Base-by-base conservation (phyloP, 176 grass and related monocot genomes). In the Otatea glauca region DNA sequence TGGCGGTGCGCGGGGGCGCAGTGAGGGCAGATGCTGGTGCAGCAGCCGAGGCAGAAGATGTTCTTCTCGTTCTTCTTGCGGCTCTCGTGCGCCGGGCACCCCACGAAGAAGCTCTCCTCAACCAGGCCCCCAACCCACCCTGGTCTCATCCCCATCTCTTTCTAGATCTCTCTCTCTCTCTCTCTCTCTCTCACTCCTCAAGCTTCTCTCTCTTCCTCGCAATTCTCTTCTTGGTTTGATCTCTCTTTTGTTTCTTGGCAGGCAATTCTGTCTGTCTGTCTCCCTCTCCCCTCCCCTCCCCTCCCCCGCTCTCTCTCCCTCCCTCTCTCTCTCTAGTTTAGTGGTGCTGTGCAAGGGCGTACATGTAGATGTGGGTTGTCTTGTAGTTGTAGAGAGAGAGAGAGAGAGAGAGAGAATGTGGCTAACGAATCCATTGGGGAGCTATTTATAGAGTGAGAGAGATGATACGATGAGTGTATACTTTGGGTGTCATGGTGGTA, bases 41-140 rank as follows among this genome's bases (percentile, higher is more conserved):
- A 97, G 87, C 94, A 97, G 70, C 84, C 78, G 48, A 97, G 91
- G 84, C 94, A 97, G 80, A 97, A 97, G 77, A 97, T 97, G 87
- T 97, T 97, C 91, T 88, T 93, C 89, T 97, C 94, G 85, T 93
- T 97, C 89, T 97, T 97, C 88, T 91, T 90, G 37, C 70, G 75
- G 81, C 49, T 77, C 87, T 94, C 85, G 78, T 97, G 94, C 45
- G 77, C 66, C 10, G 81, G 77, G 81, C 94, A 97, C 16, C 69
- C 89, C n/a, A 84, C 92, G 78, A 97, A 97, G 94, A 94, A 97
- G 78, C 25, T 92, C 91, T 94, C 94, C 87, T 91, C 89, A 66
- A 97, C 91, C 2, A 94, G 78, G 2, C 82, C 87, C 0, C 82
- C 82, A 8, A 97, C 65, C 94, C 94, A 97, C 43, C 86, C 89